Conservation (phyloP, 2,329 filamentous ascomycete genomes). For the Arthrobotrys megalospora region DNA sequence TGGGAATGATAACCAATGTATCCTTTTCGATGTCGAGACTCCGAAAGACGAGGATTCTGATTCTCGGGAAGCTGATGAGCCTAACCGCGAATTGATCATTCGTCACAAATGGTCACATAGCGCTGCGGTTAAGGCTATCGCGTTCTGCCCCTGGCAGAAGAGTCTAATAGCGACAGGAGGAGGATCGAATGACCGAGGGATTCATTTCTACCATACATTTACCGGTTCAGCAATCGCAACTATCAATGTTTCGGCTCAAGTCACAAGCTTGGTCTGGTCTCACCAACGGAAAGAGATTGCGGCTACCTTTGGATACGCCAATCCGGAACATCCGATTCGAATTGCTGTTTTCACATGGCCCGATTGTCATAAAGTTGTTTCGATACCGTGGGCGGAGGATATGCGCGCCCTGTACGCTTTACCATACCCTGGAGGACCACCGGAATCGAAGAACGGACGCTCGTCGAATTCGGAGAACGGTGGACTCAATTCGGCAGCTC, state of each 20-base stretch:
- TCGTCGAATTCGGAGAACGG: constrained; percentile 24
- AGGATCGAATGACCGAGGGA: constrained; percentile 92
- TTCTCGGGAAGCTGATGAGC: constrained; percentile 65
- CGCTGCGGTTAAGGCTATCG: constrained; percentile 95
- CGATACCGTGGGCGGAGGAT: constrained; percentile 85
- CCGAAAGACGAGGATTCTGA: constrained; percentile 57
- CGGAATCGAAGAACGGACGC: constrained; percentile 55
- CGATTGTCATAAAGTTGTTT: constrained; percentile 85
- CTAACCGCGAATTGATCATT: constrained; percentile 71
- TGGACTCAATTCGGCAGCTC: constrained; percentile 24
- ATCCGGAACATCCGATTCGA: constrained; percentile 88
- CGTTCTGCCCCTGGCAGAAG: constrained; percentile 94
- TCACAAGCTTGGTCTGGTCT: constrained; percentile 93
- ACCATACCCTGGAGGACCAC: constrained; percentile 78
- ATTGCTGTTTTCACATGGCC: constrained; percentile 97
- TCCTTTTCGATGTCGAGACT: constrained; percentile 78
- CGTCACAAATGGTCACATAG: constrained; percentile 82
- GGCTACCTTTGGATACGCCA: constrained; percentile 92
- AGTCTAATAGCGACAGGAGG: constrained; percentile 90
- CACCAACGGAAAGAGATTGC: constrained; percentile 87
- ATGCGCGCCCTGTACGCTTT: constrained; percentile 89
- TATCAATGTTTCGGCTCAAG: constrained; percentile 92
- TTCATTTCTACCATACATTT: constrained; percentile 92
- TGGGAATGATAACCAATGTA: constrained; percentile 92
- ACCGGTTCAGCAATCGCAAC: constrained; percentile 88